Evolutionary conservation across 257 asterid genomes (phyloP).

Genomic region (Gardenia jasminoides): DNA sequence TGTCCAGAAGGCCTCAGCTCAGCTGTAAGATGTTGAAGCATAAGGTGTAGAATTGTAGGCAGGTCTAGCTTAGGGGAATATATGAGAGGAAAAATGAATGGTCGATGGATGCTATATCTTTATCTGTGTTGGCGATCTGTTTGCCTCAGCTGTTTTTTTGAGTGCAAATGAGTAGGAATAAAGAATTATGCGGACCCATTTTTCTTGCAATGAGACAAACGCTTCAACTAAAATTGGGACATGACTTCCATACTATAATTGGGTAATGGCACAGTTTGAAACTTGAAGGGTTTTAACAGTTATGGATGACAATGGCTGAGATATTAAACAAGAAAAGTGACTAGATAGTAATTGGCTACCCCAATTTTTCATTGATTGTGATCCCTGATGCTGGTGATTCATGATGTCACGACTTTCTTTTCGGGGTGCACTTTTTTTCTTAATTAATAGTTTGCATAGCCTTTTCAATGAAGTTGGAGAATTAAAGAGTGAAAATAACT

Average conservation of each 20-base stretch:
- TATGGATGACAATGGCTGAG: background rate
- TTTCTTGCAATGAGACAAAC: constrained; percentile 41
- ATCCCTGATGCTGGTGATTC: background rate
- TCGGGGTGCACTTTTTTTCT: background rate
- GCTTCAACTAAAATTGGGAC: constrained; percentile 37
- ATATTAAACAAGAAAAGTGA: background rate
- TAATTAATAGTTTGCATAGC: background rate
- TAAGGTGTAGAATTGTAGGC: background rate
- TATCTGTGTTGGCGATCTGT: constrained; percentile 49
- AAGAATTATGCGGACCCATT: constrained; percentile 38
- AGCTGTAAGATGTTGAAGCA: constrained; percentile 3
- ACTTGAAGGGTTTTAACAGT: background rate
- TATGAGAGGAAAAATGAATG: background rate
- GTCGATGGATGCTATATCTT: constrained; percentile 21
- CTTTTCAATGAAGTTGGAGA: background rate
- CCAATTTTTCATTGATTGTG: background rate
- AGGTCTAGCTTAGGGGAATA: background rate
- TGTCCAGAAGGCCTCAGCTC: background rate
- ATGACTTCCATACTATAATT: background rate
- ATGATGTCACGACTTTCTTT: background rate
- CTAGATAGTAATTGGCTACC: background rate
- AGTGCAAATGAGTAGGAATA: constrained; percentile 33
- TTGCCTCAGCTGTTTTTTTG: constrained; percentile 31
- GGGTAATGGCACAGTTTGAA: background rate
- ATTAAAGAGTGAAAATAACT: background rate